These are phyloP conservation scores for Suillus plorans DNA, from an alignment of 768 basidiomycete species.

Conservation along the genomic window DNA sequence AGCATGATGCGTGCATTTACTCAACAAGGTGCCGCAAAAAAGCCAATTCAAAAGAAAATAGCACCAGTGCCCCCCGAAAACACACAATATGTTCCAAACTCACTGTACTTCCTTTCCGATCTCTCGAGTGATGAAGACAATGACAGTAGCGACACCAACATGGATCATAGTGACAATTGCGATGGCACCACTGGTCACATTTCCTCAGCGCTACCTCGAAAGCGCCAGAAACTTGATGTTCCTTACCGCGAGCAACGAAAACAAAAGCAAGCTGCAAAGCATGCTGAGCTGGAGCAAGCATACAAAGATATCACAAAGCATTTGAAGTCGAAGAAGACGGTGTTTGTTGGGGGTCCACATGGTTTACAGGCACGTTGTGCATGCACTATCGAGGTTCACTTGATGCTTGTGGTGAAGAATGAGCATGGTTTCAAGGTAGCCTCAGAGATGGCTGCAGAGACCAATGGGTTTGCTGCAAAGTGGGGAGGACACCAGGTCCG, in stretches of 20 bases:
- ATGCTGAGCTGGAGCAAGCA: not conserved
- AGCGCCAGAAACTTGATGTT: not conserved
- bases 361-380: slow-evolving; percentile 30
- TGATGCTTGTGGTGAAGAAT: slow-evolving; percentile 33
- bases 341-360: slow-evolving; percentile 25
- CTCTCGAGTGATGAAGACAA: not conserved
- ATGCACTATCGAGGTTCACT: slow-evolving; percentile 26
- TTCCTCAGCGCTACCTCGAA: not conserved
- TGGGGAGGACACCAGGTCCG: slow-evolving; percentile 29
- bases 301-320: slow-evolving; percentile 15
- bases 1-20: not conserved
- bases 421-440: slow-evolving; percentile 16
- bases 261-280: not conserved
- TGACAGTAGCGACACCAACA: not conserved
- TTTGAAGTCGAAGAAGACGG: slow-evolving; percentile 21
- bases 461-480: slow-evolving; percentile 29
- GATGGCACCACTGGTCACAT: not conserved
- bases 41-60: not conserved
- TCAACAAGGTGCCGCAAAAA: not conserved
- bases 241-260: not conserved
- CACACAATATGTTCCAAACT: not conserved
- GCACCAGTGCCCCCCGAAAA: not conserved
- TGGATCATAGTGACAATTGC: not conserved
- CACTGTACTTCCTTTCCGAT: not conserved
- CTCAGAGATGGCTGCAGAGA: slow-evolving; percentile 29